Evolutionary conservation across 1,284 basidiomycete species (phyloP).

Genomic region (Irpex lacteus): DNA sequence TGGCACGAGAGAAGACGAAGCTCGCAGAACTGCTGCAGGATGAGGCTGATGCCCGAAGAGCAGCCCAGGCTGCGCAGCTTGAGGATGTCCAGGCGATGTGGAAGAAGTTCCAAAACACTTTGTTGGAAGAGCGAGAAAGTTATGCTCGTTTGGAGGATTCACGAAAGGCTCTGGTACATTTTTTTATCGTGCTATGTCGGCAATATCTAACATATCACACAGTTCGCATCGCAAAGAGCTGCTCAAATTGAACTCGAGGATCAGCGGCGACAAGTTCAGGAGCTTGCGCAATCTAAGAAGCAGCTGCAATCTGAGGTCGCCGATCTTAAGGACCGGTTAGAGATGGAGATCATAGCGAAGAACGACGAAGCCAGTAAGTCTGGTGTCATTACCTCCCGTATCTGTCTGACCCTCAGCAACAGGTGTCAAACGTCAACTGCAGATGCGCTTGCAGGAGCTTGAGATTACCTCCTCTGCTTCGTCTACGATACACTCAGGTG

Average conservation of each 20-base stretch:
- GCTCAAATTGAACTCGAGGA: slow-evolving; percentile 63
- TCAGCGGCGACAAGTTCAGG: slow-evolving; percentile 58
- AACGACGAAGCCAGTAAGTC: slow-evolving; percentile 56
- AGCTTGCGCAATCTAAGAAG: slow-evolving; percentile 54
- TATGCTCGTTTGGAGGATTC: slow-evolving; percentile 68
- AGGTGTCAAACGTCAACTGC: slow-evolving; percentile 62
- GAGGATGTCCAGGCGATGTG: slow-evolving; percentile 67
- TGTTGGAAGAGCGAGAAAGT: slow-evolving; percentile 57
- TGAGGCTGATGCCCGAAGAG: slow-evolving; percentile 61
- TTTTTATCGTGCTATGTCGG: background rate
- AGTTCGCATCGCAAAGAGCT: slow-evolving; percentile 69
- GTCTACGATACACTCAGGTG: slow-evolving; percentile 59
- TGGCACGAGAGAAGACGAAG: slow-evolving; percentile 58
- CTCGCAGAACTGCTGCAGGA: slow-evolving; percentile 58
- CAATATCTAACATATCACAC: slow-evolving; percentile 6
- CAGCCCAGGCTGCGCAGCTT: slow-evolving; percentile 59
- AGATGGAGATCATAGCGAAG: slow-evolving; percentile 48
- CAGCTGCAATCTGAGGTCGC: slow-evolving; percentile 57
- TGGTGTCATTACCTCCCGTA: background rate
- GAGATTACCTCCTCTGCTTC: slow-evolving; percentile 61
- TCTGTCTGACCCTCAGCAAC: background rate
- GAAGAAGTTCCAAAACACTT: slow-evolving; percentile 65
- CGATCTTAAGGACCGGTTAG: slow-evolving; percentile 54
- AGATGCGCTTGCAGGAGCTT: slow-evolving; percentile 62
- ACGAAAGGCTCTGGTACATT: slow-evolving; percentile 63